Conservation (phyloP, 2,329 filamentous ascomycete species). For the Claviceps digitariae region DNA sequence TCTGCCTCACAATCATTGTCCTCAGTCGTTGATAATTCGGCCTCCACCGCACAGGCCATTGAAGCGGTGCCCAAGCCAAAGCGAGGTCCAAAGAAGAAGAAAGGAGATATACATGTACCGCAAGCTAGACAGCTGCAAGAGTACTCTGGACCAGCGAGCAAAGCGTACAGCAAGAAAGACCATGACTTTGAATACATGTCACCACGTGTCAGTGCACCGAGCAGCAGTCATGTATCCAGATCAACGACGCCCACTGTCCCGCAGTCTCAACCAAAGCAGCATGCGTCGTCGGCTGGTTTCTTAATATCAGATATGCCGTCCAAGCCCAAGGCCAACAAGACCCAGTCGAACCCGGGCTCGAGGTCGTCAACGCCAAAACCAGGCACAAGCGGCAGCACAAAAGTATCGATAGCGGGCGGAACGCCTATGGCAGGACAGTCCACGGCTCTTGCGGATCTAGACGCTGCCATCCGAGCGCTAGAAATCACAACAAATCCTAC, state of each 20-base stretch:
- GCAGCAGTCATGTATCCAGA: conserved; percentile 23
- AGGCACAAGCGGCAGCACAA: conserved; percentile 37
- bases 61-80: conserved; percentile 36
- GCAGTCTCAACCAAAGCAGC: conserved; percentile 33
- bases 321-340: conserved; percentile 44
- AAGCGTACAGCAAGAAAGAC: conserved; percentile 61
- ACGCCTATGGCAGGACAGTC: conserved; percentile 72
- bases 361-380: conserved; percentile 43
- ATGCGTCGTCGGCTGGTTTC: conserved; percentile 52
- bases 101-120: conserved; percentile 48
- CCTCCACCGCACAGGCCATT: conserved; percentile 10
- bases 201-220: conserved; percentile 27
- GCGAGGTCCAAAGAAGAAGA: conserved; percentile 41
- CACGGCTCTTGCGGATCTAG: conserved; percentile 55
- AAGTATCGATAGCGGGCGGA: conserved; percentile 62
- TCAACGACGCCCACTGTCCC: conserved; percentile 20
- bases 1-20: conserved; percentile 3
- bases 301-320: conserved; percentile 63
- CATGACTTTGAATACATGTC: conserved; percentile 61
- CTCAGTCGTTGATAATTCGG: conserved; percentile 4
- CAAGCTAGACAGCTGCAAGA: conserved; percentile 46
- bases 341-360: conserved; percentile 37
- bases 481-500: conserved; percentile 87
- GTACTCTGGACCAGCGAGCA: conserved; percentile 51
- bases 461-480: conserved; percentile 73